Evolutionary conservation across 1,284 basidiomycete genomes (phyloP).

Genomic region (Sanghuangporus weigelae): DNA sequence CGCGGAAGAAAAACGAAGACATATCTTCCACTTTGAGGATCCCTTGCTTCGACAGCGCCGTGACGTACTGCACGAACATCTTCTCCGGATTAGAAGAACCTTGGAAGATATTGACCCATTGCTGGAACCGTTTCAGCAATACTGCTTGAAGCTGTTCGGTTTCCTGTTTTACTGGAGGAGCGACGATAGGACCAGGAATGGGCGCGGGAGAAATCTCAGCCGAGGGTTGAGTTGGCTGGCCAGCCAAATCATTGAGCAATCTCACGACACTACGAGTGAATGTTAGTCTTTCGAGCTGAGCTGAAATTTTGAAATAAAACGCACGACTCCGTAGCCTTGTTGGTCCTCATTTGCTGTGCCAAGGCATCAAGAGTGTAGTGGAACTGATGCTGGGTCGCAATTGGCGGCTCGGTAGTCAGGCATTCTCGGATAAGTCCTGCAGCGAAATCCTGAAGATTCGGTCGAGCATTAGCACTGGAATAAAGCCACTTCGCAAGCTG

Average conservation of each 20-base stretch:
- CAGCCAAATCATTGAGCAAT: constrained; percentile 69
- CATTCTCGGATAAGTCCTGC: constrained; percentile 86
- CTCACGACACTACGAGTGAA: constrained; percentile 40
- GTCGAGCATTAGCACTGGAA: constrained; percentile 64
- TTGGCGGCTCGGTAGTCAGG: constrained; percentile 72
- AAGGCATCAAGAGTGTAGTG: constrained; percentile 81
- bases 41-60: constrained; percentile 92
- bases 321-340: constrained; percentile 79
- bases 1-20: constrained; percentile 97
- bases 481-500: constrained; percentile 88
- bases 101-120: constrained; percentile 96
- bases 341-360: constrained; percentile 62
- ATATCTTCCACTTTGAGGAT: constrained; percentile 96
- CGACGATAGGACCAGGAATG: constrained; percentile 27
- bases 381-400: constrained; percentile 78
- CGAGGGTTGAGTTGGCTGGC: constrained; percentile 31
- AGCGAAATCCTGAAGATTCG: constrained; percentile 78
- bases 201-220: not conserved
- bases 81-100: constrained; percentile 88
- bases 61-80: constrained; percentile 96
- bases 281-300: not conserved
- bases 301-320: constrained; percentile 27
- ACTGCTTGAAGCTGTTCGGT: constrained; percentile 68
- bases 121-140: constrained; percentile 72
- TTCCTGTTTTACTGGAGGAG: constrained; percentile 54